phyloP scores from a whole-genome alignment of 1,139 yeast species.

The Hyphopichia wangnamkhiaoensis region DNA sequence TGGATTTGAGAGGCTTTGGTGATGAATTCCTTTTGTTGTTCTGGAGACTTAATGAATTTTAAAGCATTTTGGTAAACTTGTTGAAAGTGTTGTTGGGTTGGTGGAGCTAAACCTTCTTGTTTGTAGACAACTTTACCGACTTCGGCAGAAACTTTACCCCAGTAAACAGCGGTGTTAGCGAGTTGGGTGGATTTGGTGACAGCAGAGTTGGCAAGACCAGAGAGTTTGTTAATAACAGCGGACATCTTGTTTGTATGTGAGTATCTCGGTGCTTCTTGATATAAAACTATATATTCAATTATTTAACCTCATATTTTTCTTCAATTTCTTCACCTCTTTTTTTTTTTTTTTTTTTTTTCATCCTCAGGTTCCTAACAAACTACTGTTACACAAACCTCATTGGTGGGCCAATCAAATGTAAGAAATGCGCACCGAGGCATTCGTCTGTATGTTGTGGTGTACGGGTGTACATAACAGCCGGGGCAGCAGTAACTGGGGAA shows the following conservation, averaged over 20 bases:
- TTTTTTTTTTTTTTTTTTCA: neutral
- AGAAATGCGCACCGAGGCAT: neutral
- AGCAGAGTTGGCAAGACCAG: constrained; percentile 39
- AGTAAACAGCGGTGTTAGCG: constrained; percentile 65
- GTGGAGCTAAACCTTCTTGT: constrained; percentile 93
- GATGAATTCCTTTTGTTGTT: constrained; percentile 50
- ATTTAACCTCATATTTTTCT: no score
- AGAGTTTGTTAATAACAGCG: constrained; percentile 49
- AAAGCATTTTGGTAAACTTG: constrained; percentile 60
- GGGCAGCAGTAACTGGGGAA: no score
- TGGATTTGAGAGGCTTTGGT: constrained; percentile 45
- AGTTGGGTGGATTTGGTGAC: constrained; percentile 42
- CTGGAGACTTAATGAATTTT: constrained; percentile 39
- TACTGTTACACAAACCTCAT: neutral
- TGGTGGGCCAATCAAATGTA: constrained; percentile 1
- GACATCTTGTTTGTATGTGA: constrained; percentile 42
- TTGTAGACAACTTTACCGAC: constrained; percentile 86
- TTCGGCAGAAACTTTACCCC: constrained; percentile 89
- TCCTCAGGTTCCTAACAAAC: neutral
- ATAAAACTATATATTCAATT: no score
- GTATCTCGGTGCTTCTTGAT: no score
- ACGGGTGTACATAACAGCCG: neutral
- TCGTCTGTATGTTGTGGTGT: neutral
- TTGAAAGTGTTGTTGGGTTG: constrained; percentile 76
- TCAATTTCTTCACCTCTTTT: neutral